A percentile compares a stretch with the other conserved stretches of the same genome.
phyloP scores from a whole-genome alignment of 169 alveolate genomes.

The Plasmodium relictum region DNA sequence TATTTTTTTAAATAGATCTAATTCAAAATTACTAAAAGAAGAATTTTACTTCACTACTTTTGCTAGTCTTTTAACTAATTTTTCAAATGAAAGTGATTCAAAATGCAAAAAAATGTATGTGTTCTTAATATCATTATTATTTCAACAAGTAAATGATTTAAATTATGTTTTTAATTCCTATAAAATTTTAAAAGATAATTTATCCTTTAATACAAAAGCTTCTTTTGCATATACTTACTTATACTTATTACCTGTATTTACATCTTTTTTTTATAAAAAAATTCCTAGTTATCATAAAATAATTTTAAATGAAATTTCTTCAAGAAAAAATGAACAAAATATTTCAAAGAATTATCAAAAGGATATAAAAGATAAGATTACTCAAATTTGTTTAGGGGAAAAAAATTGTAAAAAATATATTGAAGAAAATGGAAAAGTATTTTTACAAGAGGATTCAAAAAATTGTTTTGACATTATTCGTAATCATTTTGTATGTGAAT shows the following conservation, averaged over 20 bases:
- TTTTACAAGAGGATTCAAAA: not conserved
- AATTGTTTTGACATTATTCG: constrained; percentile 2
- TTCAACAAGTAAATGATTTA: constrained; percentile 73
- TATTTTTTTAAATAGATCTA: constrained; percentile 54
- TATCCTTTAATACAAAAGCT: constrained; percentile 10
- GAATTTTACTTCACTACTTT: constrained; percentile 42
- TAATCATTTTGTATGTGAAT: constrained; percentile 21
- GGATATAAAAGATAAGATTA: constrained; percentile 9
- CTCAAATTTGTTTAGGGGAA: not conserved
- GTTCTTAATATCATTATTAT: constrained; percentile 34
- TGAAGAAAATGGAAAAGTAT: not conserved
- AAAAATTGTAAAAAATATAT: not conserved
- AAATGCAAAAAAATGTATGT: constrained; percentile 75
- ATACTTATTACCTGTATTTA: constrained; percentile 49
- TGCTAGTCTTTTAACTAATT: constrained; percentile 47
- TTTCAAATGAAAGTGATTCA: constrained; percentile 64
- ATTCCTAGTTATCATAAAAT: constrained; percentile 2
- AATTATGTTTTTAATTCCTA: constrained; percentile 60
- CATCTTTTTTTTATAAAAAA: constrained; percentile 55
- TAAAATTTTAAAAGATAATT: constrained; percentile 44
- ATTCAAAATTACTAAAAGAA: constrained; percentile 58
- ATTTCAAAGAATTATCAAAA: constrained; percentile 31
- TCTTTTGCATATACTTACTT: constrained; percentile 36
- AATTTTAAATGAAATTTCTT: not conserved
- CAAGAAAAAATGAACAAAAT: not conserved